Percentiles rank a stretch among this genome's conserved stretches.
These are phyloP conservation scores for Xylaria curta DNA, from an alignment of 495 filamentous ascomycete genomes.

Conservation along the genomic window DNA sequence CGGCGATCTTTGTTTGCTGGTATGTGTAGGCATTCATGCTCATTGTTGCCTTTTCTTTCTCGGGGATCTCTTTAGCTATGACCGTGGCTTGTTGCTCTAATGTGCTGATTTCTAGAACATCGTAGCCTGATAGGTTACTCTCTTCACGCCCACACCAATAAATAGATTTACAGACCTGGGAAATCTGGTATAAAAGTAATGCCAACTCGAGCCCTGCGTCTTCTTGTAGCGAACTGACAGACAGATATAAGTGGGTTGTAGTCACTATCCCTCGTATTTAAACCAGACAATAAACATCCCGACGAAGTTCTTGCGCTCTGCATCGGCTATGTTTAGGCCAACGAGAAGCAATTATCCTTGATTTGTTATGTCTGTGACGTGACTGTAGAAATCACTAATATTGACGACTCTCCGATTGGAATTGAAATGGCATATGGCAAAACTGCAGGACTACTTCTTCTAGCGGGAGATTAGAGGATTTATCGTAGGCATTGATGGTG, in stretches of 20 bases:
- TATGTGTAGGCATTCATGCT: no score
- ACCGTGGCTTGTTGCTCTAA: no score
- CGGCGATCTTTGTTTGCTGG: no score
- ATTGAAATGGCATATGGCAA: slow-evolving; percentile 7
- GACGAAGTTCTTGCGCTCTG: slow-evolving; percentile 29
- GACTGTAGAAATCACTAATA: background rate
- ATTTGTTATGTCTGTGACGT: background rate
- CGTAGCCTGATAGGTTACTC: no score
- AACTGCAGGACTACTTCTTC: slow-evolving; percentile 31
- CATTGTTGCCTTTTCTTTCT: no score
- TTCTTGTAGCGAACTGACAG: slow-evolving; percentile 34
- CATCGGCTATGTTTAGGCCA: slow-evolving; percentile 37
- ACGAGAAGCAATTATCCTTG: slow-evolving; percentile 22
- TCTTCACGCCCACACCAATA: no score
- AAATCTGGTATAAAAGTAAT: slow-evolving; percentile 33
- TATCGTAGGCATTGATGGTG: slow-evolving; percentile 36
- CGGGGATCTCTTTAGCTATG: no score
- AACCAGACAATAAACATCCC: slow-evolving; percentile 38
- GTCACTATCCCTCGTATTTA: slow-evolving; percentile 20
- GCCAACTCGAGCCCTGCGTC: slow-evolving; percentile 35
- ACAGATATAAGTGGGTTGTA: slow-evolving; percentile 23
- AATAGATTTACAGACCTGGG: slow-evolving; percentile 11
- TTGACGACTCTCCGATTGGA: background rate
- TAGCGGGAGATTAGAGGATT: slow-evolving; percentile 37
- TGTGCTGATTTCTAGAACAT: no score